These are phyloP conservation scores for Alloascoidea africana DNA, from an alignment of 805 yeast genomes.

Conservation along the genomic window DNA sequence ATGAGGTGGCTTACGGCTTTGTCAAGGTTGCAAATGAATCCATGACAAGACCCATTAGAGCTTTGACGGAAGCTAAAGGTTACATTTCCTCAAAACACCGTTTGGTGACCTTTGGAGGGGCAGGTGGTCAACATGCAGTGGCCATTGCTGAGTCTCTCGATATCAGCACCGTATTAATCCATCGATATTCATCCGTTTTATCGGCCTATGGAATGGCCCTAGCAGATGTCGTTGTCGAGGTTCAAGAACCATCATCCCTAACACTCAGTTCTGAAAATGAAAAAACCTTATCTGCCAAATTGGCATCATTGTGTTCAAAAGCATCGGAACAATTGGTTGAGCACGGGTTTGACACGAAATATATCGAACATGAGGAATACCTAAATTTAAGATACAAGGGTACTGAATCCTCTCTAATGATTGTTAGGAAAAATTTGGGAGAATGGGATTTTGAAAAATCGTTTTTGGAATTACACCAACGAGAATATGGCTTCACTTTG, in stretches of 20 bases:
- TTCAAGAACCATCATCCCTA: slow-evolving; percentile 55
- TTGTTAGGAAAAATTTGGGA: slow-evolving; percentile 19
- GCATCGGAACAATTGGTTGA: slow-evolving; percentile 25
- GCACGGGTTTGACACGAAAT: slow-evolving; percentile 38
- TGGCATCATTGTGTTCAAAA: slow-evolving; percentile 25
- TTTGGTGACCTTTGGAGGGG: slow-evolving; percentile 81
- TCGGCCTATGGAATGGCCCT: slow-evolving; percentile 83
- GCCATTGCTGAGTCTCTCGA: slow-evolving; percentile 63
- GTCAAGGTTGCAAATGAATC: slow-evolving; percentile 72
- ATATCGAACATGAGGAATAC: slow-evolving; percentile 42
- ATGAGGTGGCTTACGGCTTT: slow-evolving; percentile 71
- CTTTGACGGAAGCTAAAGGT: slow-evolving; percentile 77
- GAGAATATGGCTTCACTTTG: slow-evolving; percentile 62
- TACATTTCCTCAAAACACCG: slow-evolving; percentile 48
- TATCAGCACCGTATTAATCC: slow-evolving; percentile 53
- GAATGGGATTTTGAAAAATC: slow-evolving; percentile 22
- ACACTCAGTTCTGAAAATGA: slow-evolving; percentile 16
- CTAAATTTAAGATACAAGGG: slow-evolving; percentile 75
- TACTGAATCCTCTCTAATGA: slow-evolving; percentile 79
- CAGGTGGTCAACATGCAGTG: slow-evolving; percentile 85
- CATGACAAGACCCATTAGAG: slow-evolving; percentile 84
- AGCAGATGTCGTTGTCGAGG: slow-evolving; percentile 73
- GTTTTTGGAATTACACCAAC: slow-evolving; percentile 40
- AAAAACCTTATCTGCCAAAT: slow-evolving; percentile 21
- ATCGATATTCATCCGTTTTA: slow-evolving; percentile 67